A percentile compares a stretch with the other conserved stretches of the same genome.
phyloP scores from a whole-genome alignment of 345 rosid genomes.

The Arabidopsis suecica region DNA sequence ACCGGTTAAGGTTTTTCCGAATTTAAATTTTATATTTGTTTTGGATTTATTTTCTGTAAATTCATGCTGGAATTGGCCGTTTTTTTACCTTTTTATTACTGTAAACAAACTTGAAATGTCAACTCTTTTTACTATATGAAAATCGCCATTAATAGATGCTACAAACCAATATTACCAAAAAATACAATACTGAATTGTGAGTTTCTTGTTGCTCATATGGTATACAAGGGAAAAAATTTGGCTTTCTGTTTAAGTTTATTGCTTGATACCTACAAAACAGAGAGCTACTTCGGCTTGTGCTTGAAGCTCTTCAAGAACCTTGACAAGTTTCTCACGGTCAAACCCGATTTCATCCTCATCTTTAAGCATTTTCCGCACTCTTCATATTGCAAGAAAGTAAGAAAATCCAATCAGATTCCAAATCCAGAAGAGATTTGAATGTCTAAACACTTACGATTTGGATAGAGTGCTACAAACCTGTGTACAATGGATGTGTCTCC shows the following conservation, averaged over 20 bases:
- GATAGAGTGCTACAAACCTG: constrained; percentile 53
- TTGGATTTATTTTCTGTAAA: no score
- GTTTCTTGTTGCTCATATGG: background rate
- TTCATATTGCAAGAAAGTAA: constrained; percentile 45
- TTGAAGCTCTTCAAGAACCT: constrained; percentile 91
- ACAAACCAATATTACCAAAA: background rate
- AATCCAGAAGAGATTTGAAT: background rate
- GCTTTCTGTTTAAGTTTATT: constrained; percentile 40
- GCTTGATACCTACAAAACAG: constrained; percentile 85
- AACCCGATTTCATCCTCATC: constrained; percentile 56
- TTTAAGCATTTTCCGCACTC: constrained; percentile 76
- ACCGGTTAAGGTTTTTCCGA: background rate
- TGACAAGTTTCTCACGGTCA: constrained; percentile 70
- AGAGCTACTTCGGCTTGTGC: constrained; percentile 97
- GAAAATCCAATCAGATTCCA: constrained; percentile 15
- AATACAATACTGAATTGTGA: background rate
- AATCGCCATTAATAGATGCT: constrained; percentile 3
- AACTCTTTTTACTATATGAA: background rate
- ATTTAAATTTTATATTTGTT: no score
- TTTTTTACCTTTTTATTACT: background rate
- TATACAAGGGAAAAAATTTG: background rate
- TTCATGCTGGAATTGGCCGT: background rate
- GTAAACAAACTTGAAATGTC: background rate
- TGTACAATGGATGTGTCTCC: constrained; percentile 87
- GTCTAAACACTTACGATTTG: background rate